These are phyloP conservation scores for Nicotiana undulata DNA, from an alignment of 257 asterid species.

Conservation along the genomic window DNA sequence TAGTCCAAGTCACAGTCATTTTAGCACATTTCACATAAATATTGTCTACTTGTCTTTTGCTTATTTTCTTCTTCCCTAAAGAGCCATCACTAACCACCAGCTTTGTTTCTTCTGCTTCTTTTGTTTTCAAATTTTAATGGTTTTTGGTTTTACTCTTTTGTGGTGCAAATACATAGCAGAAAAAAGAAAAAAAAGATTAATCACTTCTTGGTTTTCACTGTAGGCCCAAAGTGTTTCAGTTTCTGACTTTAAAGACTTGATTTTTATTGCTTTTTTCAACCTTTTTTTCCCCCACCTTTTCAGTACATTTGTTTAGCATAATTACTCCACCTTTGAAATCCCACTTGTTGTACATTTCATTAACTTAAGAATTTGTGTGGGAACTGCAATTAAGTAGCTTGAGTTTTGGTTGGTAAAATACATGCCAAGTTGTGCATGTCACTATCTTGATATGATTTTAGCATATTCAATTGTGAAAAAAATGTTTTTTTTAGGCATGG, in stretches of 20 bases:
- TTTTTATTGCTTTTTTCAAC: constrained; percentile 7
- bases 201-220: background rate
- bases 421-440: background rate
- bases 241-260: background rate
- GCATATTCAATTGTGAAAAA: background rate
- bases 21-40: background rate
- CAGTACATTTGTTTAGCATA: constrained; percentile 1
- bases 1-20: background rate
- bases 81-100: background rate
- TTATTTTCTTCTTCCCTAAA: background rate
- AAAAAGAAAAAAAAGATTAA: background rate
- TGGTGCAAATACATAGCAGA: background rate
- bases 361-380: background rate
- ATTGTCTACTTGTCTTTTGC: background rate
- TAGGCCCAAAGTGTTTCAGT: background rate
- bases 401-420: background rate
- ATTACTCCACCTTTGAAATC: background rate
- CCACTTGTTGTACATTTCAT: constrained; percentile 2
- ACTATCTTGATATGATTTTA: background rate
- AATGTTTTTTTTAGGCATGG: background rate
- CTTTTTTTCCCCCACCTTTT: background rate
- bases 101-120: background rate
- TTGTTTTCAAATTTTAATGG: constrained; percentile 1
- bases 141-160: background rate
- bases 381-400: background rate